These are phyloP conservation scores for Lodderomyces oxycetoniae DNA, from an alignment of 1,139 yeast species.

Conservation along the genomic window DNA sequence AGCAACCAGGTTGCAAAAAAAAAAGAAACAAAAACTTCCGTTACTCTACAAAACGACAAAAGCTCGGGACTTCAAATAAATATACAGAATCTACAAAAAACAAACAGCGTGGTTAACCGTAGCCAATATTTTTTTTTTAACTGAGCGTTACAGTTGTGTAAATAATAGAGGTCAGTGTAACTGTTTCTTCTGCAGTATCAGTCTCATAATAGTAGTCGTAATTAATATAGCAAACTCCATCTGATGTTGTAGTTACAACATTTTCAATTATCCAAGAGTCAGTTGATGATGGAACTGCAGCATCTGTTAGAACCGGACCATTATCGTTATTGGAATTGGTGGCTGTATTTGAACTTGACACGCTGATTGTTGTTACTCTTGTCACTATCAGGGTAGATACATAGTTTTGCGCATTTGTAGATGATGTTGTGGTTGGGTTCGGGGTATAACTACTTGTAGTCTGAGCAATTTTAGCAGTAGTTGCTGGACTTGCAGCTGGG, in stretches of 20 bases:
- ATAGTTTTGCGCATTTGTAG: not conserved
- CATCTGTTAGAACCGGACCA: constrained; percentile 28
- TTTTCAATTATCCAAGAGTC: constrained; percentile 36
- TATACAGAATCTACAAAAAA: not conserved
- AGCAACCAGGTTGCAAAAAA: constrained; percentile 4
- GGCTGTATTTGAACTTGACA: not conserved
- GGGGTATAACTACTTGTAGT: constrained; percentile 2
- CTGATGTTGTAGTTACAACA: constrained; percentile 30
- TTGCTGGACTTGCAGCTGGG: constrained; percentile 5
- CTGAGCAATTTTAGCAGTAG: constrained; percentile 6
- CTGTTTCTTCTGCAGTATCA: constrained; percentile 28
- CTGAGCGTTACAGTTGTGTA: constrained; percentile 33
- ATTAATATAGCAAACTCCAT: constrained; percentile 37
- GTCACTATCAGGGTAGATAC: not conserved
- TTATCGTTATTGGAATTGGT: constrained; percentile 4
- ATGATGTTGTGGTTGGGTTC: constrained; percentile 2
- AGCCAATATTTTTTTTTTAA: not conserved
- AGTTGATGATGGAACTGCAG: constrained; percentile 32
- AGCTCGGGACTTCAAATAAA: not conserved
- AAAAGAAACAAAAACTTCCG: not conserved
- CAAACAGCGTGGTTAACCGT: not conserved
- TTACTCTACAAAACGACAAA: not conserved
- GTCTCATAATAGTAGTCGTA: constrained; percentile 39
- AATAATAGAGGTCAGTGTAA: constrained; percentile 38
- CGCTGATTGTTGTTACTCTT: not conserved